Conservation (phyloP, 352 stramenopile genomes). For the Globisporangium middletonii region DNA sequence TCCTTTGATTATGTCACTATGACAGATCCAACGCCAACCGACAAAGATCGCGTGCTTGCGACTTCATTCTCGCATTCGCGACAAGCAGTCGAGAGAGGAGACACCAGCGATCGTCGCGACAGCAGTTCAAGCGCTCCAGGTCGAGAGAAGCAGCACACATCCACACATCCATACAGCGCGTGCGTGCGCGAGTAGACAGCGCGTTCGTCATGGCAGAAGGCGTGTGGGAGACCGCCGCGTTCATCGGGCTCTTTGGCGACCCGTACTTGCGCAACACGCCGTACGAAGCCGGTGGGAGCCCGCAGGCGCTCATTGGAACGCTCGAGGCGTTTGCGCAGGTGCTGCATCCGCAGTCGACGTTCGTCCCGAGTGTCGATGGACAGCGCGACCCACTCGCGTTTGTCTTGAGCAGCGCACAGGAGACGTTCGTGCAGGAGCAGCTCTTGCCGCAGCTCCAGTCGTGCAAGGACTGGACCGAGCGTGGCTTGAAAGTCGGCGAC, state of each 20-base stretch:
- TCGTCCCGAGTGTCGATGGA: conserved; percentile 3
- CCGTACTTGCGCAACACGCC: conserved; percentile 72
- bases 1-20: no score
- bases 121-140: no score
- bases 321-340: conserved; percentile 34
- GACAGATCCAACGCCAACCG: no score
- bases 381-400: conserved; percentile 36
- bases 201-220: conserved; percentile 15
- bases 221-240: conserved; percentile 60
- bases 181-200: neutral
- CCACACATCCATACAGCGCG: no score
- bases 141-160: no score
- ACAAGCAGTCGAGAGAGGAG: no score
- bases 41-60: no score
- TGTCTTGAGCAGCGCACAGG: conserved; percentile 38
- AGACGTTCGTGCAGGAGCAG: conserved; percentile 37
- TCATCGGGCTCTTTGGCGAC: conserved; percentile 75
- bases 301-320: conserved; percentile 51
- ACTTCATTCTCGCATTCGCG: no score
- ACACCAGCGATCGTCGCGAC: no score
- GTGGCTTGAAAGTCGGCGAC: conserved; percentile 52
- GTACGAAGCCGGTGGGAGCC: conserved; percentile 68
- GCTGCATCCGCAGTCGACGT: conserved; percentile 23
- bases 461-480: conserved; percentile 49
- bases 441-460: conserved; percentile 50